These are phyloP conservation scores for Arthrobotrys pseudoclavata DNA, from an alignment of 2,329 filamentous ascomycete genomes.

Conservation along the genomic window DNA sequence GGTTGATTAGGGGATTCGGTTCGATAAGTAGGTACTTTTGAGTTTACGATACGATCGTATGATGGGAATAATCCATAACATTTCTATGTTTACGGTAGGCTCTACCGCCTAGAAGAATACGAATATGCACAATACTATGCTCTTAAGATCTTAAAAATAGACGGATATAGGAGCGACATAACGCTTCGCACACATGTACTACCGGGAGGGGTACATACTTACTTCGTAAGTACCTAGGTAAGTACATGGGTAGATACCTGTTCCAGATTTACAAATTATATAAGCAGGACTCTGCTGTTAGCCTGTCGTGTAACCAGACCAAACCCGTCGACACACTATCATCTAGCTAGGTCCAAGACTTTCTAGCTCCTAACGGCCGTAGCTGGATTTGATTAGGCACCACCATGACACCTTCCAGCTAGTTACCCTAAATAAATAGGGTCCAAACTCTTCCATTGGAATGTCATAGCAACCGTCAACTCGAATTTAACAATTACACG, in stretches of 20 bases:
- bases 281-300: constrained; percentile 9
- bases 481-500: neutral
- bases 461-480: neutral
- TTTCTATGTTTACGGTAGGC: neutral
- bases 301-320: constrained; percentile 5
- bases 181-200: neutral
- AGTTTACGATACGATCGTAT: neutral
- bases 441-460: neutral
- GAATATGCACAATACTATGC: constrained; percentile 6
- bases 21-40: neutral
- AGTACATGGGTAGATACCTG: neutral
- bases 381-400: neutral
- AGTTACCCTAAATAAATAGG: neutral
- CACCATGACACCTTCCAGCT: neutral
- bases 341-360: neutral
- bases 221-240: neutral
- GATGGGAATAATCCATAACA: neutral
- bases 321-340: constrained; percentile 1
- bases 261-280: neutral
- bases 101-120: neutral
- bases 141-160: constrained; percentile 18
- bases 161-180: neutral
- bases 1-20: neutral
- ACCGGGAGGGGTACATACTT: neutral
- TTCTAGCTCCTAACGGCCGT: neutral